Evolutionary conservation across 129 eudicot species (phyloP), one percentile per base, ranked within the genome.

Genomic region (Helianthus annuus): DNA sequence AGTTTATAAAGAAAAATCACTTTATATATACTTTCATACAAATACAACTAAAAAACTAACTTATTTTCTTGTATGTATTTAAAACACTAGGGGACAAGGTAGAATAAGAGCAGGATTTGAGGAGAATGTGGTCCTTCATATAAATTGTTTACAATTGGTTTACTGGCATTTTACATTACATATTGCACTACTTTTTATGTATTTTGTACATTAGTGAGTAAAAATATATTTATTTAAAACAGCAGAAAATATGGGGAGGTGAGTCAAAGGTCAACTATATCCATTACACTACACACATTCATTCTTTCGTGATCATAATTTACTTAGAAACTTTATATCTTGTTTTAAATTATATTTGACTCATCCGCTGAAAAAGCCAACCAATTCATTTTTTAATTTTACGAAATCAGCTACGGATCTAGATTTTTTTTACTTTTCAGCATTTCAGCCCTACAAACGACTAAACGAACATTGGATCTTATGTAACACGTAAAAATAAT

Each of bases 81-180:
- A 58, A 48, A 58, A 29, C 38, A 15, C 32, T 27, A 12, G 69
- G 80, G 75, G 80, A 68, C 80, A 76, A 19, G 53, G 70, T 73
- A 74, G 55, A 74, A 74, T 65, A 55, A 38, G 65, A 55, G 55
- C 63, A 49, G 64, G 75, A 77, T 69, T 77, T 69, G 81, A 69
- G 75, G 64, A 77, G 60, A 70, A 77, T 68, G 81, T 77, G 81
- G 81, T 77, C 81, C 81, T 76, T 13, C 34, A 59, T 48, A 9
- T 76, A 64, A 6, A 16, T 39, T 60, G 11, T 29, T 14, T 27
- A 27, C 1, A 27, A 27, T 27, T 27, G 32, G 32, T 27, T 27
- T 27, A 27, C 32, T 27, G 32, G 32, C 32, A 27, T 27, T 27
- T 27, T 27, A 27, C 32, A 27, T 27, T 27, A 27, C 32, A 27